These are phyloP conservation scores for Phytophthora aleatoria DNA, from an alignment of 352 stramenopile genomes.

Conservation along the genomic window DNA sequence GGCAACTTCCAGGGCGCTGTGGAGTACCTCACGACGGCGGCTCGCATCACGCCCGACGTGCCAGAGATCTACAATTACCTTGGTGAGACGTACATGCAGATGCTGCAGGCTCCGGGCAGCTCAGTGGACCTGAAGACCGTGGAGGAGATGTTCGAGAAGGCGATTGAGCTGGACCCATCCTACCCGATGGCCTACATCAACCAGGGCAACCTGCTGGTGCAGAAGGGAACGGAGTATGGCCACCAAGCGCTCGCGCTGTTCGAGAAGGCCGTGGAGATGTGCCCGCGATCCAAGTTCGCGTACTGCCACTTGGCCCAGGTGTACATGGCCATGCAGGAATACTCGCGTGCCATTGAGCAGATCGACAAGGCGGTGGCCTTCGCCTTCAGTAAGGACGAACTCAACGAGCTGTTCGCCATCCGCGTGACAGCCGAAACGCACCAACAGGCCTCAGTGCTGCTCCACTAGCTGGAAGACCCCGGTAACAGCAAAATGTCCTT, in stretches of 20 bases:
- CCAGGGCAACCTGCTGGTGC: constrained; percentile 79
- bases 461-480: constrained; percentile 48
- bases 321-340: constrained; percentile 89
- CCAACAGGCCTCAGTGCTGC: constrained; percentile 66
- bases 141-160: constrained; percentile 83
- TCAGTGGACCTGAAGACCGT: constrained; percentile 60
- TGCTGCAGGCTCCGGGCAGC: constrained; percentile 60
- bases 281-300: constrained; percentile 81
- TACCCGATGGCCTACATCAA: constrained; percentile 91
- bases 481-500: constrained; percentile 10
- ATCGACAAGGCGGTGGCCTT: constrained; percentile 79
- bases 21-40: constrained; percentile 66
- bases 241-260: constrained; percentile 76
- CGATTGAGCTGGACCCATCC: constrained; percentile 75
- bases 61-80: constrained; percentile 89
- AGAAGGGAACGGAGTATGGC: constrained; percentile 73
- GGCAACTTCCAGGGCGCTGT: constrained; percentile 77
- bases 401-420: constrained; percentile 81
- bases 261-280: constrained; percentile 78
- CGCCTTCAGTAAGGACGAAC: constrained; percentile 75
- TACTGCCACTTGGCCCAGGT: constrained; percentile 85
- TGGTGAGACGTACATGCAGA: constrained; percentile 89
- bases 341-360: constrained; percentile 77
- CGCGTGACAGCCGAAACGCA: constrained; percentile 81
- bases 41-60: constrained; percentile 70